A percentile compares a stretch with the other conserved stretches of the same genome.
phyloP scores from a whole-genome alignment of 305 asterid species.

The Nicotiana rustica region DNA sequence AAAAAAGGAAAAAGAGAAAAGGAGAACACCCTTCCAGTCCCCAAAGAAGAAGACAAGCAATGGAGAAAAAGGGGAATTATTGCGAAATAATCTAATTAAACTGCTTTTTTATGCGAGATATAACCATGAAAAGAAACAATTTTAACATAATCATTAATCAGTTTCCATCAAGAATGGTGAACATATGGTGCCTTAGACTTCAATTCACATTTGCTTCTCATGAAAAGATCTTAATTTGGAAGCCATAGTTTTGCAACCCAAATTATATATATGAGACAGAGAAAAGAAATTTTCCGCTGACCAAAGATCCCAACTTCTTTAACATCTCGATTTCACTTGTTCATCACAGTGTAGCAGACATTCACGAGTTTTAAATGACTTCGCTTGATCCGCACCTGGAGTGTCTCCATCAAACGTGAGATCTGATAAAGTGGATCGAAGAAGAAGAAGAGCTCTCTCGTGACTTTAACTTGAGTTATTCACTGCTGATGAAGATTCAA shows the following conservation, averaged over 20 bases:
- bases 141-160: not conserved
- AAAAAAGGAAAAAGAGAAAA: not conserved
- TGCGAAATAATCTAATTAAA: not conserved
- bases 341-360: no score
- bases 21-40: not conserved
- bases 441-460: no score
- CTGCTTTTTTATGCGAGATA: not conserved
- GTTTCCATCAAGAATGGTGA: not conserved
- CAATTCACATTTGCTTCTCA: not conserved
- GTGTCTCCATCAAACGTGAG: no score
- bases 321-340: no score
- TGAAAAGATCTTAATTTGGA: not conserved
- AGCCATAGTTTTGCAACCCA: not conserved
- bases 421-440: no score
- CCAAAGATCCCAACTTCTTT: no score
- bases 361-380: no score
- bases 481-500: no score
- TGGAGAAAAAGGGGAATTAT: not conserved
- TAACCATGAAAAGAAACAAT: not conserved
- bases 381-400: no score
- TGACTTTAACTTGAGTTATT: no score
- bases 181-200: not conserved
- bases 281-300: no score
- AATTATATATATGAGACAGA: not conserved
- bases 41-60: not conserved